Evolutionary conservation across 306 rosid species (phyloP).

Genomic region (Urtica urens): DNA sequence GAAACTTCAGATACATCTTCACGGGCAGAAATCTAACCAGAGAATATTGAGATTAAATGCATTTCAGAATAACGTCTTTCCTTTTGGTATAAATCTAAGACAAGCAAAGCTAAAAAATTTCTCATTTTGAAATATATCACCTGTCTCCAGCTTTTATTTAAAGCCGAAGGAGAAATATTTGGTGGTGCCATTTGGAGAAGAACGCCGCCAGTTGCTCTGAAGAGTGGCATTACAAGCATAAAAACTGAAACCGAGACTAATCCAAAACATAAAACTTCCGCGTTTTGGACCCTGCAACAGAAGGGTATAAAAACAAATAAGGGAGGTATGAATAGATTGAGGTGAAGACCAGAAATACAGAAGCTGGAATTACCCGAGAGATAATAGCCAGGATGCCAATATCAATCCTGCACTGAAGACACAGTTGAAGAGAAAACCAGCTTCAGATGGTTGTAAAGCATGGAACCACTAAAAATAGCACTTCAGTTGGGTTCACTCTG

Average conservation of each 20-base stretch:
- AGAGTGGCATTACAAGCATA: slow-evolving; percentile 88
- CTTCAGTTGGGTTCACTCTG: not conserved
- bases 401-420: slow-evolving; percentile 96
- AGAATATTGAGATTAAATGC: slow-evolving; percentile 7
- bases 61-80: no score
- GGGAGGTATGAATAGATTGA: not conserved
- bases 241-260: slow-evolving; percentile 81
- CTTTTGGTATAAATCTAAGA: no score
- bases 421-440: slow-evolving; percentile 29
- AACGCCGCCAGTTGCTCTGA: slow-evolving; percentile 78
- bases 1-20: slow-evolving; percentile 74
- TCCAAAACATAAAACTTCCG: slow-evolving; percentile 89
- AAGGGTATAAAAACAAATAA: slow-evolving; percentile 9
- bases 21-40: slow-evolving; percentile 46
- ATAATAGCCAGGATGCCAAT: slow-evolving; percentile 92
- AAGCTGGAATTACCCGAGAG: slow-evolving; percentile 59
- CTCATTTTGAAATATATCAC: slow-evolving; percentile 33
- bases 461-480: not conserved
- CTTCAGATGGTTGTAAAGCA: slow-evolving; percentile 23
- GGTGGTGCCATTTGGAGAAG: slow-evolving; percentile 98
- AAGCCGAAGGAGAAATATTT: slow-evolving; percentile 72
- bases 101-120: no score
- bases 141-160: slow-evolving; percentile 93
- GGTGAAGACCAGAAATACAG: not conserved
- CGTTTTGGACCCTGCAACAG: slow-evolving; percentile 79